Conservation (phyloP, 192 early-diverging fungal genomes). For the Coemansia asiatica region DNA sequence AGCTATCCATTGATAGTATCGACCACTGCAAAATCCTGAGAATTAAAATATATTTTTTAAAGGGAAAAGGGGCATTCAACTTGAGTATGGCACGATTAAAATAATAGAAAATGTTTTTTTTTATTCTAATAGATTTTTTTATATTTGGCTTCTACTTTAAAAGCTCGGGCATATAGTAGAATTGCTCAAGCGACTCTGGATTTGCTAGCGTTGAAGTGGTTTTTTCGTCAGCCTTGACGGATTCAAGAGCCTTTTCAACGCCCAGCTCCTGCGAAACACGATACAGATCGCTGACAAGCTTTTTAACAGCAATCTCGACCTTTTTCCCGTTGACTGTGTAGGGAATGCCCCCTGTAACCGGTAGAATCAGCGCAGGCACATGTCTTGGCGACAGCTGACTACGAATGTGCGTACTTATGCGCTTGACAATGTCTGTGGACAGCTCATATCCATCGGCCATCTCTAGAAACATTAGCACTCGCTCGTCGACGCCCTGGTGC, state of each 20-base stretch:
- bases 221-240: conserved; percentile 67
- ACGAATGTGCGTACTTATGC: conserved; percentile 77
- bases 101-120: too few species aligned
- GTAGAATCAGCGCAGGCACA: conserved; percentile 84
- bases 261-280: conserved; percentile 32
- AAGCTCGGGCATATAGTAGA: conserved; percentile 71
- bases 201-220: conserved; percentile 86
- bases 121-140: too few species aligned
- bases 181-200: conserved; percentile 83
- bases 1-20: conserved; percentile 49
- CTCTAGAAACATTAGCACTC: conserved; percentile 89
- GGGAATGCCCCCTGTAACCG: conserved; percentile 77
- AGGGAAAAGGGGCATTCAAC: too few species aligned
- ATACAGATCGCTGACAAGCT: conserved; percentile 56
- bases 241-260: conserved; percentile 59
- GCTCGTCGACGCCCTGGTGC: conserved; percentile 78
- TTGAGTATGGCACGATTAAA: too few species aligned
- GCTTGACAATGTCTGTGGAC: conserved; percentile 62
- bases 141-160: conserved; percentile 13
- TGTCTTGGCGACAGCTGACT: conserved; percentile 85
- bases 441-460: conserved; percentile 67
- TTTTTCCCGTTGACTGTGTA: conserved; percentile 97
- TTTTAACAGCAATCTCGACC: conserved; percentile 95
- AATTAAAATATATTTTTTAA: too few species aligned
- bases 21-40: conserved; percentile 28